Evolutionary conservation across 2,329 filamentous ascomycete species (phyloP), one percentile per base, ranked within the genome.

Genomic region (Sporothrix schenckii): DNA sequence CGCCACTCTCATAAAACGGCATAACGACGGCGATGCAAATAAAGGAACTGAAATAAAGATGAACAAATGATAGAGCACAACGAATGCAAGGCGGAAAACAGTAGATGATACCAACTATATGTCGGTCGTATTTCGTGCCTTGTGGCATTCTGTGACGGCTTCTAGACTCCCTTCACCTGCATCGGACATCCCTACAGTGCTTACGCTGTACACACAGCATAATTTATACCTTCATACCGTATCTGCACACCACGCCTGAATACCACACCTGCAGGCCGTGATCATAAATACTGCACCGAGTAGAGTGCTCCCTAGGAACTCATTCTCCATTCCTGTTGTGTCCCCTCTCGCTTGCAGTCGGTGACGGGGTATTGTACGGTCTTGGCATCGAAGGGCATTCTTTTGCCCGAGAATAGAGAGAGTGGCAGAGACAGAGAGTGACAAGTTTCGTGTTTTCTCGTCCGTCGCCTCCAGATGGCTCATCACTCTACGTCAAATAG

Each of bases 291-390:
- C 50, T 41, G n/a, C 50, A 24, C 34, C 53, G 52, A 49, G 41
- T 68, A 68, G n/a, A 68, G 66, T 68, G 53, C 66, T 68, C 66
- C 66, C 66, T 68, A 49, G 39, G 56, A n/a, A 56, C 21, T 34
- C 34, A 34, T 6, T 7, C 34, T 7, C 34, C 34, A 7, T 34
- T 34, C 39, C 13, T 39, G 27, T 27, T 27, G 19, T 30, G 52
- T 16, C 21, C 52, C 27, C 16, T 68, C 58, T 68, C 53, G 66
- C 52, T 50, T 68, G 41, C 53, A 27, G 58, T 61, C 54, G 16
- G 30, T 58, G 30, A 50, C 34, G 27, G 58, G 34, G 13, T 44
- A 19, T 47, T 61, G 11, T 14, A 41, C 34, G 66, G 66, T 39
- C 66, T 60, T 68, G 66, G 66, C 66, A 58, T 58, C 14, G 21